phyloP scores from a whole-genome alignment of 805 yeast genomes.

The Candida cerambycidarum region DNA sequence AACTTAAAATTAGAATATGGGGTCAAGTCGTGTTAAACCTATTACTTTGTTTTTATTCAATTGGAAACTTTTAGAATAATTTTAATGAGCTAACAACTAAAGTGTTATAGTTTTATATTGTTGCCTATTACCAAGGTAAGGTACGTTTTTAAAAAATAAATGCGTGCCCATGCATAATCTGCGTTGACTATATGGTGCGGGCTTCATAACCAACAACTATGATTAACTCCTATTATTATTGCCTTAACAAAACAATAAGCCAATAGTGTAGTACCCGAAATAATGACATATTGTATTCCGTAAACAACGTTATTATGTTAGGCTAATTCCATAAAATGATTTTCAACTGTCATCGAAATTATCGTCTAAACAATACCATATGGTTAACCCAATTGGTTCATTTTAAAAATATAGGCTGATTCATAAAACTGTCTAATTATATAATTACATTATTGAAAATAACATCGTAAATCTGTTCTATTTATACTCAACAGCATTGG shows the following conservation, averaged over 20 bases:
- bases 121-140: no score
- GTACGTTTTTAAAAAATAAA: neutral
- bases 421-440: neutral
- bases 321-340: neutral
- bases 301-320: neutral
- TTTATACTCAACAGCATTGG: no score
- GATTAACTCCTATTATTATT: neutral
- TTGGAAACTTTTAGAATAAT: no score
- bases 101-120: no score
- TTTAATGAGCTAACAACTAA: no score
- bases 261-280: neutral
- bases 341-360: neutral
- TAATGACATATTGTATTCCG: neutral
- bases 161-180: constrained; percentile 1
- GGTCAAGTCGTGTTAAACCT: no score
- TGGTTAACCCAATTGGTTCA: neutral
- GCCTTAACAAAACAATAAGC: neutral
- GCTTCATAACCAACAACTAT: neutral
- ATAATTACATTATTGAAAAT: neutral
- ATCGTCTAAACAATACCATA: constrained; percentile 2
- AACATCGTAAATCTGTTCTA: constrained; percentile 1
- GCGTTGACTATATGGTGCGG: neutral
- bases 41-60: no score
- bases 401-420: neutral
- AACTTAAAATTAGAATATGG: no score